Base-by-base conservation (phyloP, 139 green algal genomes). In the Pseudopediastrum boryanum region DNA sequence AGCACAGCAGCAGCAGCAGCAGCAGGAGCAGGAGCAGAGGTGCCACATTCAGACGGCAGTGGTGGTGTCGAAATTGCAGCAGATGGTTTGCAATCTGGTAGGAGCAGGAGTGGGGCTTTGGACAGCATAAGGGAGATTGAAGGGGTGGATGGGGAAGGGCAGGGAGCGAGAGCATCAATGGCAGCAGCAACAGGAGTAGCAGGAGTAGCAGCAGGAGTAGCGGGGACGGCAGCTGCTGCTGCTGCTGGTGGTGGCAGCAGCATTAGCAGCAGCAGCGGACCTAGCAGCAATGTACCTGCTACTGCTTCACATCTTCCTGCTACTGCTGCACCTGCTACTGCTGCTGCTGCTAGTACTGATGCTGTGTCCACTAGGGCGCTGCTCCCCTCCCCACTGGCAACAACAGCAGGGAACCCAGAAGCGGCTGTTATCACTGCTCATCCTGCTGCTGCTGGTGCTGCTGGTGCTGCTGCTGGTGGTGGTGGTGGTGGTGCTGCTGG, bases 1-100 rank as follows among this genome's bases (percentile, higher is more conserved):
- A n/a, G n/a, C n/a, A n/a, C 31, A 69, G 61, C 61, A 69, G 61
- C 61, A 46, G 61, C 54, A 65, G 54, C 21, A 35, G 25, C 33
- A 52, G 63, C 63, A 71, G 41, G 39, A 51, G 36, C 64, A 71
- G 64, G 19, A n/a, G 35, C 35, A 71, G 64, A 39, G 7, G 64
- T n/a, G n/a, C n/a, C n/a, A n/a, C n/a, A n/a, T n/a, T n/a, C n/a
- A n/a, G n/a, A n/a, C n/a, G n/a, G n/a, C n/a, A n/a, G n/a, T n/a
- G n/a, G n/a, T n/a, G n/a, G n/a, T n/a, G n/a, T n/a, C n/a, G n/a
- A n/a, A n/a, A n/a, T n/a, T n/a, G n/a, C n/a, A n/a, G n/a, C n/a
- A n/a, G n/a, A n/a, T n/a, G n/a, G n/a, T n/a, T n/a, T n/a, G n/a
- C n/a, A n/a, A n/a, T n/a, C n/a, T n/a, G n/a, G n/a, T n/a, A n/a